Evolutionary conservation across 2,329 filamentous ascomycete species (phyloP).

Genomic region (Hyphodiscus sp.): DNA sequence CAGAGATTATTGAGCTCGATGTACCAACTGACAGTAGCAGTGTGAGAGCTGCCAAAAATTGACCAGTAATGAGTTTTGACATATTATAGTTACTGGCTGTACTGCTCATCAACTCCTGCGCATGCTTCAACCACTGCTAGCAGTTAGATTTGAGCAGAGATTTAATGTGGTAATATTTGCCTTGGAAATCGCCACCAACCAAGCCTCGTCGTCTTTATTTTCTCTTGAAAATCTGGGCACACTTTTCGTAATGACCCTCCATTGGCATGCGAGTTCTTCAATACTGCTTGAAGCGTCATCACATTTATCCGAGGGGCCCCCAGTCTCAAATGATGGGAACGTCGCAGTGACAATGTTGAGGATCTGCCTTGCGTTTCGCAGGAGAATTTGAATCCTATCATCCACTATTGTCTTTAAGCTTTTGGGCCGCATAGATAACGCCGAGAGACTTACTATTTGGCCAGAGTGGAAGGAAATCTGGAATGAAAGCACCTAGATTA

Average conservation of each 20-base stretch:
- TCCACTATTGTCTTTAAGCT: conserved; percentile 27
- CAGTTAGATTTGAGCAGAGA: conserved; percentile 12
- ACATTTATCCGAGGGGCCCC: conserved; percentile 22
- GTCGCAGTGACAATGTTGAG: conserved; percentile 68
- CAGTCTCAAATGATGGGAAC: conserved; percentile 49
- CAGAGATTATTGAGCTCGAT: conserved; percentile 36
- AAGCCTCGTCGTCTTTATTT: conserved; percentile 31
- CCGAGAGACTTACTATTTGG: conserved; percentile 42
- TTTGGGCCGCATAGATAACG: background rate
- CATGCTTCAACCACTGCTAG: conserved; percentile 35
- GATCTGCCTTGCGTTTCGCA: conserved; percentile 77
- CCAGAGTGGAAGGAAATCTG: conserved; percentile 76
- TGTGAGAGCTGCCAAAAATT: conserved; percentile 32
- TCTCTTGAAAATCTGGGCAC: conserved; percentile 13
- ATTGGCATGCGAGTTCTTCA: conserved; percentile 62
- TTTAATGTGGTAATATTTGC: conserved; percentile 25
- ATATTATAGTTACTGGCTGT: conserved; percentile 92
- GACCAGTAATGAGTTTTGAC: conserved; percentile 46
- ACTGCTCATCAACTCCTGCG: conserved; percentile 72
- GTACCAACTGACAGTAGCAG: conserved; percentile 31
- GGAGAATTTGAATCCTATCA: conserved; percentile 61
- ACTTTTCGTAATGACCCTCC: conserved; percentile 41
- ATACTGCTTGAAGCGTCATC: conserved; percentile 29
- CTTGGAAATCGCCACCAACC: conserved; percentile 39
- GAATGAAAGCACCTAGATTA: conserved; percentile 80